A percentile compares a stretch with the other conserved stretches of the same genome.
phyloP scores from a whole-genome alignment of 768 basidiomycete species.

The Leucosporidium scottii region DNA sequence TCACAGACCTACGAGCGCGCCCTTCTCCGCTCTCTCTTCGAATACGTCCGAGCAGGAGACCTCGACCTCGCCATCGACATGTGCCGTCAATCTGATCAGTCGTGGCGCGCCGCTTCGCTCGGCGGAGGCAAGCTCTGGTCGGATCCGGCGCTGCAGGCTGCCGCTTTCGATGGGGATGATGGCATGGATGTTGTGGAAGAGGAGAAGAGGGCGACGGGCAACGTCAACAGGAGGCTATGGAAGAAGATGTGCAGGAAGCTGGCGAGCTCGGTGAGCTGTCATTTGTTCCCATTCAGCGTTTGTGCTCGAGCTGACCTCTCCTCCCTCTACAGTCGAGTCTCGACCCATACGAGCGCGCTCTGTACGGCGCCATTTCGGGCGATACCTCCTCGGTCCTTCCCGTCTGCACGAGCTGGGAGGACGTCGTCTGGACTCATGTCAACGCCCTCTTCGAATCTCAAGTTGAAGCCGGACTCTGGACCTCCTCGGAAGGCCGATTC shows the following conservation, averaged over 20 bases:
- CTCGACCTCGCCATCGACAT: constrained; percentile 75
- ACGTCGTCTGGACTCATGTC: constrained; percentile 87
- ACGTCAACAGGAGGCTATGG: constrained; percentile 72
- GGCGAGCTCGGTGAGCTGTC: constrained; percentile 61
- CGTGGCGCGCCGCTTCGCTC: constrained; percentile 86
- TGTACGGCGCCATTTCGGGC: constrained; percentile 74
- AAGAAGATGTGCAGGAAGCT: constrained; percentile 74
- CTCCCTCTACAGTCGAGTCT: constrained; percentile 49
- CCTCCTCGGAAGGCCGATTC: constrained; percentile 13
- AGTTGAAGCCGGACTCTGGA: constrained; percentile 57
- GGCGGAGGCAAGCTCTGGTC: constrained; percentile 71
- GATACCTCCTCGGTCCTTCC: constrained; percentile 61
- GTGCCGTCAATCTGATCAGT: constrained; percentile 73
- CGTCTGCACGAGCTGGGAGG: constrained; percentile 84
- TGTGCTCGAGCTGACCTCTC: too few species aligned
- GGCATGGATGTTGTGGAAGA: constrained; percentile 47
- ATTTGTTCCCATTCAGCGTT: too few species aligned
- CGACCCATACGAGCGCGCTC: constrained; percentile 65
- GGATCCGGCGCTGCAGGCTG: constrained; percentile 58
- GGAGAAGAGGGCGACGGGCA: constrained; percentile 54
- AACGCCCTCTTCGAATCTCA: constrained; percentile 74
- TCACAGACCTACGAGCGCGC: constrained; percentile 70
- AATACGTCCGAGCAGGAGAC: constrained; percentile 74
- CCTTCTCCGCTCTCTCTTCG: constrained; percentile 67
- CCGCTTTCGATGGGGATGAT: constrained; percentile 46